Percentiles rank a stretch among this genome's conserved stretches.
These are phyloP conservation scores for Lyophyllum decastes DNA, from an alignment of 768 basidiomycete genomes.

Conservation along the genomic window DNA sequence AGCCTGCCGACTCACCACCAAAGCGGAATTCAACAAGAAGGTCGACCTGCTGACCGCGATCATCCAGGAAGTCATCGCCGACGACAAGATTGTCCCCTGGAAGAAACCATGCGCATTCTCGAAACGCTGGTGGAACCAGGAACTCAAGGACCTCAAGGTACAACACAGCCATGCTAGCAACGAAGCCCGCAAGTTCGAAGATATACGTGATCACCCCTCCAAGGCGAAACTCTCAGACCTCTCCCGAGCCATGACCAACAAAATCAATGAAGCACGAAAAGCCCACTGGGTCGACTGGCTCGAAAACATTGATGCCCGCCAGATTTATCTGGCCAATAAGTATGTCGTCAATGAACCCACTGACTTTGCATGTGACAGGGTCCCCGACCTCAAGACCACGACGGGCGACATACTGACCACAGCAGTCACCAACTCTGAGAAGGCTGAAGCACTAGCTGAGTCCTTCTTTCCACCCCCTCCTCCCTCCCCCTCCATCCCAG, in stretches of 20 bases:
- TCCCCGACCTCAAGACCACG: slow-evolving; percentile 1
- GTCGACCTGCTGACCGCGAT: not conserved
- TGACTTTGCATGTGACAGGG: not conserved
- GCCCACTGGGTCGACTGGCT: slow-evolving; percentile 4
- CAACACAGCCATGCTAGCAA: not conserved
- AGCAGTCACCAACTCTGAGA: slow-evolving; percentile 1
- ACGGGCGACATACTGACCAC: not conserved
- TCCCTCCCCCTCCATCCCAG: not conserved
- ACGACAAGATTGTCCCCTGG: not conserved
- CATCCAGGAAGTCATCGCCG: slow-evolving; percentile 10
- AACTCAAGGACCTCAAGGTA: slow-evolving; percentile 7
- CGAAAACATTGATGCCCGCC: not conserved
- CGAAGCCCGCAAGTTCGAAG: not conserved
- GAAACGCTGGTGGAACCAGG: slow-evolving; percentile 23
- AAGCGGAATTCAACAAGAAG: slow-evolving; percentile 3
- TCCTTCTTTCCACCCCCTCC: slow-evolving; percentile 20
- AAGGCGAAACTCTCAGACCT: not conserved
- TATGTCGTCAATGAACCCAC: slow-evolving; percentile 1
- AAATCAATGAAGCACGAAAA: not conserved
- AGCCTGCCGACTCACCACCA: not conserved
- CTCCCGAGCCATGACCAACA: not conserved
- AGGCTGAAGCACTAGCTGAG: slow-evolving; percentile 1
- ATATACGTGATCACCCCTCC: not conserved
- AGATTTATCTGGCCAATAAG: slow-evolving; percentile 5
- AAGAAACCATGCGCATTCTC: slow-evolving; percentile 14